Evolutionary conservation across 306 rosid genomes (phyloP), one percentile per base, ranked within the genome.

Genomic region (Cicer chorassanicum): DNA sequence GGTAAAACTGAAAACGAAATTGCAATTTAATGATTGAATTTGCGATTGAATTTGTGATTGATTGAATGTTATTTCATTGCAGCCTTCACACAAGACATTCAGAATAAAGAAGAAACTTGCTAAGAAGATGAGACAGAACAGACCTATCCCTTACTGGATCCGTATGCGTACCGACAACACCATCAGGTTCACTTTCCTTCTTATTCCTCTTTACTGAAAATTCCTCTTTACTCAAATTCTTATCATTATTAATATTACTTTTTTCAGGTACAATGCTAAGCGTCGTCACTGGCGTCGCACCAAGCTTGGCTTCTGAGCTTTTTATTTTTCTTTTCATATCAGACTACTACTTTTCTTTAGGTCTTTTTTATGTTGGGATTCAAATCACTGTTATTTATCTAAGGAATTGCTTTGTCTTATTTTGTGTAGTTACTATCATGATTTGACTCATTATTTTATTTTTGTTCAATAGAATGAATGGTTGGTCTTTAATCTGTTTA

Each of bases 201-300:
- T 24, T n/a, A n/a, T 24, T 2, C 2, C 34, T 2, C 3, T 2
- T 24, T 24, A 2, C 34, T 24, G n/a, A n/a, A n/a, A n/a, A 19
- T 3, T 9, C 0, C 7, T 18, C 11, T 18, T 16, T 16, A 16
- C 18, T 16, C 0, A 16, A 16, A 16, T 16, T 16, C 18, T 16
- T 16, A 16, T 16, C 1, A 0, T 16, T 16, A 16, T 16, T 16
- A 0, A 16, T 16, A 16, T 16, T 16, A 0, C 18, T 16, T 16
- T 16, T 16, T 16, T 65, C 76, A 90, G 96, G 82, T 88, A 90
- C 65, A 90, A 90, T 21, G 96, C 92, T 1, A 90, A 90, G 84
- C 92, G 96, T 73, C 83, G 96, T 82, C 92, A 90, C 82, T 90
- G 96, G 96, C 96, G 96, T 59, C 92, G 96, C 65, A 88, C 96